Evolutionary conservation across 805 yeast species (phyloP).

Genomic region (Isabelozyma heimii): DNA sequence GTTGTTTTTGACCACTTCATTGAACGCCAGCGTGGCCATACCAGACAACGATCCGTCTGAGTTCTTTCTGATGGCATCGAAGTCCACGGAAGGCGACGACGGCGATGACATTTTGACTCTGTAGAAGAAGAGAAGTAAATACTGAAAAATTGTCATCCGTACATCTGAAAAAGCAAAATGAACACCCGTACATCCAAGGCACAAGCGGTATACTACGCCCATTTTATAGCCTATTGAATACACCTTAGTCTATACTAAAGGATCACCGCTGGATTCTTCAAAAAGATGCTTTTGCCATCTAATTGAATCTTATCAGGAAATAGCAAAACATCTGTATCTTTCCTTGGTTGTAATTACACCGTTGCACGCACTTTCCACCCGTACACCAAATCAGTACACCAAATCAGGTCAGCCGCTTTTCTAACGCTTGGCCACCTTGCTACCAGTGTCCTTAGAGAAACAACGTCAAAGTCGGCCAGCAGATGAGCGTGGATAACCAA

Average conservation of each 20-base stretch:
- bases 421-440: neutral
- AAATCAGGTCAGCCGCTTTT: too few relatives aligned
- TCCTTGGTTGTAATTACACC: too few relatives aligned
- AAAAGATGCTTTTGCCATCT: too few relatives aligned
- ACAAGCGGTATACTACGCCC: too few relatives aligned
- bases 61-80: slow-evolving; percentile 30
- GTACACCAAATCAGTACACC: neutral
- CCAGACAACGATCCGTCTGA: slow-evolving; percentile 39
- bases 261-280: too few relatives aligned
- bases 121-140: neutral
- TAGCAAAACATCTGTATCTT: too few relatives aligned
- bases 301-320: too few relatives aligned
- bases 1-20: slow-evolving; percentile 61
- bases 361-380: neutral
- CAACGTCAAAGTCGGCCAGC: neutral
- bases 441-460: neutral
- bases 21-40: slow-evolving; percentile 37
- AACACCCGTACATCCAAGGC: too few relatives aligned
- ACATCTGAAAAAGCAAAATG: neutral
- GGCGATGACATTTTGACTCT: neutral
- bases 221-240: too few relatives aligned
- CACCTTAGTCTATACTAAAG: too few relatives aligned
- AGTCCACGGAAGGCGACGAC: slow-evolving; percentile 13
- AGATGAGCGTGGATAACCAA: neutral
- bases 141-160: neutral